These are phyloP conservation scores for Lizonia empirigonia DNA, from an alignment of 2,329 filamentous ascomycete species.

Conservation along the genomic window DNA sequence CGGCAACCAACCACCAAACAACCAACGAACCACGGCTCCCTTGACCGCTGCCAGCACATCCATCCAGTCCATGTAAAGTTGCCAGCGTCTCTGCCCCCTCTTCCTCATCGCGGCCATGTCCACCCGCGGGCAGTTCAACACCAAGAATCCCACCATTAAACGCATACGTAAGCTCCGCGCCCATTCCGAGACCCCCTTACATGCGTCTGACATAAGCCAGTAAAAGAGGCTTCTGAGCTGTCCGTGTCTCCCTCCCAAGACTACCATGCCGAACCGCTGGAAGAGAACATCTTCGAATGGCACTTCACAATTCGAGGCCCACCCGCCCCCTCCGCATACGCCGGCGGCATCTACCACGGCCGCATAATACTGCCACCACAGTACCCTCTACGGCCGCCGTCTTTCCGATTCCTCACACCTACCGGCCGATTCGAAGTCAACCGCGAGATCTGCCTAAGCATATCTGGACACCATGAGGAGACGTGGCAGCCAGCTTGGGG, in stretches of 20 bases:
- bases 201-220: conserved; percentile 51
- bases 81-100: background rate
- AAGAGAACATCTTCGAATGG: conserved; percentile 95
- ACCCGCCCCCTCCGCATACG: conserved; percentile 76
- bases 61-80: background rate
- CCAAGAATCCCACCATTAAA: conserved; percentile 82
- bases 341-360: conserved; percentile 87
- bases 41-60: background rate
- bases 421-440: conserved; percentile 94
- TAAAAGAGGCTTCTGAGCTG: conserved; percentile 91
- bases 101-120: conserved; percentile 39
- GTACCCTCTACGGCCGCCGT: conserved; percentile 89
- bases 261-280: conserved; percentile 83
- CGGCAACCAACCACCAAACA: background rate
- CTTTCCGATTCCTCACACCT: conserved; percentile 94
- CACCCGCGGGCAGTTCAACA: conserved; percentile 61
- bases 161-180: conserved; percentile 69
- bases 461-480: conserved; percentile 94
- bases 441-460: conserved; percentile 93
- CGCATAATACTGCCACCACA: conserved; percentile 87
- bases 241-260: conserved; percentile 79
- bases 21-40: background rate
- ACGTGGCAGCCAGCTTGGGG: conserved; percentile 99
- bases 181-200: conserved; percentile 9
- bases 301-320: conserved; percentile 97